phyloP scores from a whole-genome alignment of 148 eudicot species.

The Rhododendron ovatum region DNA sequence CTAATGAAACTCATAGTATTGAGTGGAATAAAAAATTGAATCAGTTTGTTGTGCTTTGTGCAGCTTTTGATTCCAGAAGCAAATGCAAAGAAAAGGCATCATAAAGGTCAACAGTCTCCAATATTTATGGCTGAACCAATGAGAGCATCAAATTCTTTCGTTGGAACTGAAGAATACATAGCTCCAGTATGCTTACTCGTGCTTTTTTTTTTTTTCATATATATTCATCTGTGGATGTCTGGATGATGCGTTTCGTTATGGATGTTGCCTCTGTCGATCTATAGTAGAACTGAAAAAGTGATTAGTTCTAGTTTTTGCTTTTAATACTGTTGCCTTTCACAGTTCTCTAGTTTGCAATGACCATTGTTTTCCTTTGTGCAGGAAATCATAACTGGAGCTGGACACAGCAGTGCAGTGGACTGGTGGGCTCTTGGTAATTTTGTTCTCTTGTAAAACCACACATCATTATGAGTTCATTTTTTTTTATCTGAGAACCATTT shows the following conservation, averaged over 20 bases:
- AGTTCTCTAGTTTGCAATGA: background rate
- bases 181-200: slow-evolving; percentile 67
- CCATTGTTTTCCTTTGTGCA: slow-evolving; percentile 18
- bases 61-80: slow-evolving; percentile 71
- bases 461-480: background rate
- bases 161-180: slow-evolving; percentile 98
- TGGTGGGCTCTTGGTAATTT: slow-evolving; percentile 99
- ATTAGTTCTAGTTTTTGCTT: background rate
- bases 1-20: background rate
- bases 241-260: background rate
- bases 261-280: background rate
- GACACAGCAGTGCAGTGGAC: slow-evolving; percentile 98
- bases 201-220: background rate
- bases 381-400: slow-evolving; percentile 92
- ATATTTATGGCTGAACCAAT: slow-evolving; percentile 94
- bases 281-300: background rate
- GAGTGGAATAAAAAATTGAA: background rate
- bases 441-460: background rate
- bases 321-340: background rate
- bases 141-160: slow-evolving; percentile 98
- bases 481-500: background rate
- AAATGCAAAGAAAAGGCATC: slow-evolving; percentile 60
- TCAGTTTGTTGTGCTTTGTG: slow-evolving; percentile 6
- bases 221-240: background rate
- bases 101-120: slow-evolving; percentile 64